Evolutionary conservation across 257 asterid species (phyloP), one percentile per base, ranked within the genome.

Genomic region (Nicotiana noctiflora): DNA sequence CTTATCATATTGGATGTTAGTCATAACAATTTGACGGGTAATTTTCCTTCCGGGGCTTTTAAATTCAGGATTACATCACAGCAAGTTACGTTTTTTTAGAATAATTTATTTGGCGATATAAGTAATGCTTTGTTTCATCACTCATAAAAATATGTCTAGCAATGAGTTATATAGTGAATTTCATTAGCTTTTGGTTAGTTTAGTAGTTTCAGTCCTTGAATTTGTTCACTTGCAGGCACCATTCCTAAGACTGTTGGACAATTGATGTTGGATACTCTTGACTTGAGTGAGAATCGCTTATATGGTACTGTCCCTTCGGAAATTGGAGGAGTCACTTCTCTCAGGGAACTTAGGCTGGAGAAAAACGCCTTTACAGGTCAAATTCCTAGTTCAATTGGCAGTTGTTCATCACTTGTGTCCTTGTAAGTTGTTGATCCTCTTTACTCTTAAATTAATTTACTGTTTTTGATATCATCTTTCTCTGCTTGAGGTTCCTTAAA

Each of bases 261-360:
- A 51, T 62, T 92, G 65, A 94, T 86, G 15, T 82, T 94, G 81
- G 83, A 51, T 51, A 46, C 87, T 82, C 85, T 94, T 61, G 97
- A 91, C 86, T 85, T 93, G 88, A 87, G 97, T 65, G 90, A 84
- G 76, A 94, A 94, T 88, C 83, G 27, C 81, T 82, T 94, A 68
- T 88, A 86, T 82, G 96, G 94, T 51, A 88, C 92, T 90, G 89
- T 94, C 59, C 97, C 98, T 67, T 66, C 19, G 32, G 97, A 90
- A 82, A 89, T 94, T 44, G 97, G 95, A 85, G 91, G 87, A 84
- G 88, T 87, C n/a, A 75, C 80, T 10, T 87, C 91, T 82, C 88
- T 92, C 56, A 84, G 84, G 83, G 91, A 87, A 83, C 83, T 94
- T 68, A 84, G 83, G 68, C 88, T 92, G 56, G 91, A 87, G 72